Evolutionary conservation across 2,329 filamentous ascomycete genomes (phyloP).

Genomic region (Thielaviopsis punctulata): DNA sequence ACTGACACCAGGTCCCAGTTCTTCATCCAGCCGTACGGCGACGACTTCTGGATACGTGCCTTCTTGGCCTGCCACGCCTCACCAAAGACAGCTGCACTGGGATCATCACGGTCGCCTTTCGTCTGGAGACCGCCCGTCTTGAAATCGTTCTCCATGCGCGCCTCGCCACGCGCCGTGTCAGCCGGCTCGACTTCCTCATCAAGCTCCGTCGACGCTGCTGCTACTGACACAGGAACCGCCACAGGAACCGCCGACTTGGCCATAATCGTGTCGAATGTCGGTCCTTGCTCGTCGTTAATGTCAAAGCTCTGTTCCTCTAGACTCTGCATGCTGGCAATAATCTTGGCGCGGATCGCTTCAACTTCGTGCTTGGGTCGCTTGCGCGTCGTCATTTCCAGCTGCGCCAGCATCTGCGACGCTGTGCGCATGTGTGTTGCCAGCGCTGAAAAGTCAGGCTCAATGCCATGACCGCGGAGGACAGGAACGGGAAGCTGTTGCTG

Average conservation of each 20-base stretch:
- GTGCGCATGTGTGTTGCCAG: constrained; percentile 77
- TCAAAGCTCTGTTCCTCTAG: constrained; percentile 75
- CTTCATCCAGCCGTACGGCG: constrained; percentile 76
- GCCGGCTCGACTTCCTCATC: constrained; percentile 20
- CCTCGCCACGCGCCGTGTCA: constrained; percentile 46
- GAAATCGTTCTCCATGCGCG: constrained; percentile 77
- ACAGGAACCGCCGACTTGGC: constrained; percentile 45
- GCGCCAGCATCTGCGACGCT: constrained; percentile 72
- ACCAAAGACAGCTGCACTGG: constrained; percentile 70
- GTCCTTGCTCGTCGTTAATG: constrained; percentile 49
- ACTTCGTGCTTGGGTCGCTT: constrained; percentile 69
- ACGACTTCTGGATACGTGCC: constrained; percentile 67
- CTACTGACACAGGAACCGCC: constrained; percentile 19
- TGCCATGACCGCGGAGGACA: constrained; percentile 31
- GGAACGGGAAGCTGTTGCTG: constrained; percentile 24
- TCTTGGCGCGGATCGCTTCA: constrained; percentile 67
- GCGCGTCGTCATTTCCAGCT: constrained; percentile 62
- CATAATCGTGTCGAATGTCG: constrained; percentile 71
- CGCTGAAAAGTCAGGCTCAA: constrained; percentile 62
- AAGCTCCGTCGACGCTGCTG: constrained; percentile 1
- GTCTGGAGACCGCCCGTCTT: constrained; percentile 71
- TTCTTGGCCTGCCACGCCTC: constrained; percentile 76
- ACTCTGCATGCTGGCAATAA: constrained; percentile 80
- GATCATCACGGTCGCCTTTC: constrained; percentile 69
- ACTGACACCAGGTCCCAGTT: constrained; percentile 80